Evolutionary conservation across 2,329 filamentous ascomycete genomes (phyloP), one percentile per base, ranked within the genome.

Genomic region (Sporothrix curviconia): DNA sequence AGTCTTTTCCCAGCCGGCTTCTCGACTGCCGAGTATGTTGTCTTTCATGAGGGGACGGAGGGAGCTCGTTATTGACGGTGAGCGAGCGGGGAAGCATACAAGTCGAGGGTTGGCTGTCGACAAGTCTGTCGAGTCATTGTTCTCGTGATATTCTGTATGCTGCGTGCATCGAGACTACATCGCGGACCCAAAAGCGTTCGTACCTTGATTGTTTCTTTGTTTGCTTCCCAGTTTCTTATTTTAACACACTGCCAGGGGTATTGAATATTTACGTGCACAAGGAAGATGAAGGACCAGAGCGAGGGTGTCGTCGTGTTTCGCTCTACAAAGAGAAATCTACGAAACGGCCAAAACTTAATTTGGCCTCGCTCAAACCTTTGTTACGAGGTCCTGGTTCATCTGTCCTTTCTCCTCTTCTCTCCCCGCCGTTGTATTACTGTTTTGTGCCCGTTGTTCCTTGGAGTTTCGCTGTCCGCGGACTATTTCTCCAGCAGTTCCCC

Each of bases 401-500:
- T n/a, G n/a, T n/a, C 17, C 17, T 22, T 34, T 30, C 30, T 6
- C 28, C 39, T n/a, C 24, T 11, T 42, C 25, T 43, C 52, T 44
- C 39, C 40, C 37, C 40, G 25, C 44, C 28, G 15, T 36, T 17
- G n/a, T 30, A 12, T 12, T 49, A 30, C 14, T 7, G 17, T 11
- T 4, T 50, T 22, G 5, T 24, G 44, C 17, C 36, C 30, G 28
- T 11, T n/a, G n/a, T 22, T 19, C 36, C 9, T 9, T 49, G 15
- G 14, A 34, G 17, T 34, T 32, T 49, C 17, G 17, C 7, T 14
- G 44, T 37, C 40, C 25, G 30, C 28, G 40, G 39, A 44, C 39
- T 54, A 54, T 54, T 54, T 55, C 40, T 44, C 19, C 15, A 46
- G 52, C 52, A 28, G 19, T 11, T 47, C 52, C 52, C 52, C 52